These are phyloP conservation scores for Sporothrix variecibatus DNA, from an alignment of 2,329 filamentous ascomycete genomes.

Conservation along the genomic window DNA sequence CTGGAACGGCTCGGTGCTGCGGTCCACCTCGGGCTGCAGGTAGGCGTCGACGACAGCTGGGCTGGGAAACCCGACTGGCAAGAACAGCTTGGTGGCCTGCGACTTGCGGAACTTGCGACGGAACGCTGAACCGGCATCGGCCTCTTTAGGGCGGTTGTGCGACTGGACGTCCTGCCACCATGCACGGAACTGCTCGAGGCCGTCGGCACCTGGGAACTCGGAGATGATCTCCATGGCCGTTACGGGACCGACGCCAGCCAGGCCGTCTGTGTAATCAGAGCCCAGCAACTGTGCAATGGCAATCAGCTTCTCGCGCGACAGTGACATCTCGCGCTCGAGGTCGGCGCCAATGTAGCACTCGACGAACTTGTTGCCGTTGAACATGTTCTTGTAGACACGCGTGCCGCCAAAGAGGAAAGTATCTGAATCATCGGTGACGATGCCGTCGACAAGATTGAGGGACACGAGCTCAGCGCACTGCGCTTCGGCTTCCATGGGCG, in stretches of 20 bases:
- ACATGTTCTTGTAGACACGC: slow-evolving; percentile 99
- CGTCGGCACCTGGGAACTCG: slow-evolving; percentile 69
- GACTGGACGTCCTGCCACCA: slow-evolving; percentile 86
- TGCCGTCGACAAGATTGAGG: slow-evolving; percentile 89
- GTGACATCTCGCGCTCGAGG: slow-evolving; percentile 83
- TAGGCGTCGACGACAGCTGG: slow-evolving; percentile 80
- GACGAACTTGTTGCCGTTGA: slow-evolving; percentile 96
- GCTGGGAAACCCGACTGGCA: slow-evolving; percentile 79
- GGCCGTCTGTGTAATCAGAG: slow-evolving; percentile 91
- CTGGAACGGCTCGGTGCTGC: slow-evolving; percentile 74
- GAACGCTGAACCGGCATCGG: slow-evolving; percentile 64
- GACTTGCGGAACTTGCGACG: slow-evolving; percentile 81
- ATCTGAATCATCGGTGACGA: slow-evolving; percentile 96
- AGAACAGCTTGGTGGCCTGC: slow-evolving; percentile 81
- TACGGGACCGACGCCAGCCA: slow-evolving; percentile 88
- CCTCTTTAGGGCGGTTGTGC: slow-evolving; percentile 63
- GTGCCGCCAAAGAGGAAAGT: slow-evolving; percentile 96
- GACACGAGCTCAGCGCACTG: slow-evolving; percentile 91
- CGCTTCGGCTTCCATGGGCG: slow-evolving; percentile 98
- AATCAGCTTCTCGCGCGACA: slow-evolving; percentile 85
- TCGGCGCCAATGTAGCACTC: slow-evolving; percentile 89
- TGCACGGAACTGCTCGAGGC: slow-evolving; percentile 73
- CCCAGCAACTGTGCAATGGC: slow-evolving; percentile 87
- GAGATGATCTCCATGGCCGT: slow-evolving; percentile 92
- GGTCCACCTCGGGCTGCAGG: slow-evolving; percentile 81